Base-by-base conservation (phyloP, 345 rosid genomes). In the Camelina neglecta region DNA sequence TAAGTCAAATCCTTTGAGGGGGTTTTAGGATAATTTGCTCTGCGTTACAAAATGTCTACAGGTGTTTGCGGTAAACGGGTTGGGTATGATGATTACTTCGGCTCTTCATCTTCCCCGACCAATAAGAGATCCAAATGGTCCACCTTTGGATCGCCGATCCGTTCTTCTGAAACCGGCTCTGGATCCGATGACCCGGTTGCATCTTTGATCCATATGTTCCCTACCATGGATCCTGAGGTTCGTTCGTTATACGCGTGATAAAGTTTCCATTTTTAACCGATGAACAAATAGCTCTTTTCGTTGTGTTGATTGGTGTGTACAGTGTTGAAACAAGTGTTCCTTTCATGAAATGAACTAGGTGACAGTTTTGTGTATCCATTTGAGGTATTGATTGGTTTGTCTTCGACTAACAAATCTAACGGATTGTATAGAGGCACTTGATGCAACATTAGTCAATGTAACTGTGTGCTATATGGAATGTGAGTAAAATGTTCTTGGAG, bases 191-290 rank as follows among this genome's bases (percentile, higher is more conserved):
- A 82, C 63, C 73, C 76, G 8, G 73, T 78, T 76, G 56, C 75
- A 7, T 36, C 66, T 60, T 82, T 86, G 76, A 50, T 80, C 24
- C 77, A 74, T 50, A 79, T 80, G 86, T 84, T 86, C 72, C 85
- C 87, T 60, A 65, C 81, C 60, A 44, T 86, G 67, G 85, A 86
- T 76, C 89, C 84, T 77, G 85, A 84, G 89, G 89, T 86, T 76
- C 21, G 81, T 72, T 62, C 1, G n/a, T 29, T n/a, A 41, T 60
- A 41, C 4, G 18, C 36, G 41, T 42, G 0, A 29, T 16, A 42
- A n/a, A 39, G 10, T 16, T 71, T 48, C 60, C 57, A 9, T 33
- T 45, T 29, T 47, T 18, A 31, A 31, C 41, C 11, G 12, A 55
- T 68, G 3, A 10, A 10, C 8, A 4, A 20, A 66, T 36, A 7